These are phyloP conservation scores for Colletotrichum tamarilloi DNA, from an alignment of 2,329 filamentous ascomycete species.

Conservation along the genomic window DNA sequence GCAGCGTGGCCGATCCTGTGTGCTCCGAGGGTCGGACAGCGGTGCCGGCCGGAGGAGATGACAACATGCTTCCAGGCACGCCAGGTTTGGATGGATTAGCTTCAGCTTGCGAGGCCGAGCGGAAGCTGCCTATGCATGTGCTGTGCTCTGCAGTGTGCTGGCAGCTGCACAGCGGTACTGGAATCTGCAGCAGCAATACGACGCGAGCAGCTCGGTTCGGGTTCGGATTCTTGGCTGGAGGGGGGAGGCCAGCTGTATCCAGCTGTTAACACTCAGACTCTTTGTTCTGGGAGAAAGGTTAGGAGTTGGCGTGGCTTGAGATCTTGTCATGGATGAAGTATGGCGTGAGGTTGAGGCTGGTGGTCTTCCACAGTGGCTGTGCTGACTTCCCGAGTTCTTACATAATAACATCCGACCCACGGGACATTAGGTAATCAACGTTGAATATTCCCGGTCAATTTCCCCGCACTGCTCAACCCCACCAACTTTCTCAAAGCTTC, in stretches of 20 bases:
- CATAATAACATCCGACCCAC: not conserved
- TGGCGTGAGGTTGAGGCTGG: not conserved
- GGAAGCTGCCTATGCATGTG: not conserved
- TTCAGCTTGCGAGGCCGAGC: constrained; percentile 5
- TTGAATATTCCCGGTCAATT: not conserved
- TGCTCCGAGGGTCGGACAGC: constrained; percentile 25
- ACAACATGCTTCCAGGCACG: not conserved
- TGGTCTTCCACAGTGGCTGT: not conserved
- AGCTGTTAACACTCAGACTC: not conserved
- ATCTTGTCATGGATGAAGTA: not conserved
- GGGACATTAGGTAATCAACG: not conserved
- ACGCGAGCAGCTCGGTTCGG: not conserved
- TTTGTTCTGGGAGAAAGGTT: not conserved
- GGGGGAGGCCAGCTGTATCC: rapidly evolving
- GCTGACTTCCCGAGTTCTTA: not conserved
- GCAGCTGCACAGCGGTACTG: not conserved
- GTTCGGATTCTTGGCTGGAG: not conserved
- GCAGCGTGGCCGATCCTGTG: constrained; percentile 4
- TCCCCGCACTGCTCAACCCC: not conserved
- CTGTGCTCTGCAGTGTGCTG: not conserved
- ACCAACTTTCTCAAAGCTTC: not conserved
- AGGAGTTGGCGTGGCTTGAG: not conserved
- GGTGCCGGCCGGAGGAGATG: constrained; percentile 23
- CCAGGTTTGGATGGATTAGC: not conserved
- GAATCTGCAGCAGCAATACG: not conserved